Conservation (phyloP, 345 rosid species). For the Eucalyptus dawsonii region DNA sequence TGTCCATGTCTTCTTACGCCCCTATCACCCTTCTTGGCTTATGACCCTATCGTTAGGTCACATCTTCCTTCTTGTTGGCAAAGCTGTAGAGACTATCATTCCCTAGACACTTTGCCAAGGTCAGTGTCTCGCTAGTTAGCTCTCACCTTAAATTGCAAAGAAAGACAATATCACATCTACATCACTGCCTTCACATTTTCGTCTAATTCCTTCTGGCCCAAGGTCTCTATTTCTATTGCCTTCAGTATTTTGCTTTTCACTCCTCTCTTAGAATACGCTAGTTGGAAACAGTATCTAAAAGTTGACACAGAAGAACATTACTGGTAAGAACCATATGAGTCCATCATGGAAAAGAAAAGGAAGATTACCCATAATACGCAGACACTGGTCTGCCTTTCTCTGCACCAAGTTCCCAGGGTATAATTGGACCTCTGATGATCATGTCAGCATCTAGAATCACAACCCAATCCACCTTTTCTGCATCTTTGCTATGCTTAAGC, state of each 20-base stretch:
- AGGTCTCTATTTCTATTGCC: background rate
- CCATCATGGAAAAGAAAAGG: background rate
- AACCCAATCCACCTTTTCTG: slow-evolving; percentile 86
- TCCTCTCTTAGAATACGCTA: background rate
- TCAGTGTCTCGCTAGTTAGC: background rate
- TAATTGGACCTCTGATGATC: slow-evolving; percentile 88
- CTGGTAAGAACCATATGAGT: background rate
- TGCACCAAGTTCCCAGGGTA: slow-evolving; percentile 95
- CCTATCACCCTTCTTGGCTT: background rate
- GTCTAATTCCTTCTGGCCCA: background rate
- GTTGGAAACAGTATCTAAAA: background rate
- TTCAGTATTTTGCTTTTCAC: background rate
- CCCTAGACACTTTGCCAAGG: background rate
- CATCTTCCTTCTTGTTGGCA: background rate
- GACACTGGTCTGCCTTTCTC: slow-evolving; percentile 82
- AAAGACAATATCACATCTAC: background rate
- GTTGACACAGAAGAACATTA: background rate
- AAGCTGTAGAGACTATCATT: background rate
- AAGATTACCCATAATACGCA: slow-evolving; percentile 79
- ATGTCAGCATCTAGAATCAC: slow-evolving; percentile 97
- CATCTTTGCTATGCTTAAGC: slow-evolving; percentile 89
- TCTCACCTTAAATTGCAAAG: background rate
- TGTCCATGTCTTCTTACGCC: background rate
- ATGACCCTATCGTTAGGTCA: background rate
- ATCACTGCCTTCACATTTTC: background rate